Base-by-base conservation (phyloP, 2,329 filamentous ascomycete species). In the Colletotrichum sp. region DNA sequence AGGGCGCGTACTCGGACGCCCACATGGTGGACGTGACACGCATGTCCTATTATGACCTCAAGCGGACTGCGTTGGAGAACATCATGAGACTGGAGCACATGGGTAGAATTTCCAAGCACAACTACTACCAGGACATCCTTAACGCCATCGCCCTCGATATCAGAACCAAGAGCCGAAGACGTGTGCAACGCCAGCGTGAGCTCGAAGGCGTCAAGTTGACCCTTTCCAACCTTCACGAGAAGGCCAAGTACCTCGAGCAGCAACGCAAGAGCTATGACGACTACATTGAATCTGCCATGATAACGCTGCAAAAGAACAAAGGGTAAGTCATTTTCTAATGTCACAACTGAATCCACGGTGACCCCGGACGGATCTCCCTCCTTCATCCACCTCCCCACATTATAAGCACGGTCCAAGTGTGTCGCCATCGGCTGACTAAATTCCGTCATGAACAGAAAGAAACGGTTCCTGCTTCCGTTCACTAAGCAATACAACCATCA, bases 401-500 rank as follows among this genome's bases (percentile, higher is more conserved):
- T 71, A 67, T 34, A 66, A 75, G 74, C 74, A 76, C 74, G 71
- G 71, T 75, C 71, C 70, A 76, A 30, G 76, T 48, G 61, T 58
- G 52, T 38, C 28, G 48, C 26, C 16, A 71, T 64, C 58, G 66
- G 72, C 81, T 82, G 78, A 83, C 79, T 67, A 34, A 34, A 64
- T 72, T 38, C 72, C 79, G 78, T 79, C 71, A 26, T 16, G 34
- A 61, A 80, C 79, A 93, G 94, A 77, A 97, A 97, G 87, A 98
- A 97, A 84, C 92, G 94, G 69, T 98, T 98, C 89, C 90, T 98
- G 71, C 91, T 99, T 84, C 97, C 97, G 16, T 99, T 99, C 84
- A 98, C 96, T 28, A 98, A 98, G 82, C 97, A 99, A 85, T 99
- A 98, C 91, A 98, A 98, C 85, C 97, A 99, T 85, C 96, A 98